phyloP scores from a whole-genome alignment of 768 basidiomycete genomes.

The Pholiota microspora region DNA sequence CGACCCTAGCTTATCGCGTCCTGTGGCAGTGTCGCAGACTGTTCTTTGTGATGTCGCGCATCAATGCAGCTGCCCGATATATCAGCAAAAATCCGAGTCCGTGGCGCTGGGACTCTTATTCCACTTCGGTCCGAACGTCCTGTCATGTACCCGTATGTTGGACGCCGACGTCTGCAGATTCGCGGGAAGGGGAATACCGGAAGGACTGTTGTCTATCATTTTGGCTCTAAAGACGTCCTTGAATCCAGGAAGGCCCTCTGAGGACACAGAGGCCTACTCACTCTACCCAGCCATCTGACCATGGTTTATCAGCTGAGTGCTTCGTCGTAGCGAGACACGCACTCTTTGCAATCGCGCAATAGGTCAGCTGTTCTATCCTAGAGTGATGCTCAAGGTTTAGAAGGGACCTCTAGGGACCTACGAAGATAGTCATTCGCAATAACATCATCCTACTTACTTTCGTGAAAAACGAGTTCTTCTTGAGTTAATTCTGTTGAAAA shows the following conservation, averaged over 20 bases:
- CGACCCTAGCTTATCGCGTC: not conserved
- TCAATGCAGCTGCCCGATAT: constrained; percentile 2
- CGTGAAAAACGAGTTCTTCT: too few relatives aligned
- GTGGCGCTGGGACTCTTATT: constrained; percentile 6
- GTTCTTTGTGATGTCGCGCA: not conserved
- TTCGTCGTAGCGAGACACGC: not conserved
- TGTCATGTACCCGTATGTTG: not conserved
- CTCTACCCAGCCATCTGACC: not conserved
- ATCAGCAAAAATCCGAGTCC: constrained; percentile 4
- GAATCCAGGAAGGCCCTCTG: too few relatives aligned
- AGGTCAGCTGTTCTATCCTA: not conserved
- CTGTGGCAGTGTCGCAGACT: not conserved
- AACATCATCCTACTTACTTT: too few relatives aligned
- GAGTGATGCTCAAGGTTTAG: too few relatives aligned
- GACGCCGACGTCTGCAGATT: constrained; percentile 7
- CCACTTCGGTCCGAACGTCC: constrained; percentile 16
- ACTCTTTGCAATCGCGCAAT: not conserved
- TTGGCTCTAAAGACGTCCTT: too few relatives aligned
- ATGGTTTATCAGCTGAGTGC: not conserved
- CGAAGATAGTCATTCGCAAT: too few relatives aligned
- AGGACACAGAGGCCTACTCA: not conserved
- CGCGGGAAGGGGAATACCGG: constrained; percentile 7
- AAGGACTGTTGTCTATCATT: not conserved
- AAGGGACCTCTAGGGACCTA: too few relatives aligned
- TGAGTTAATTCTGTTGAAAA: too few relatives aligned